Conservation (phyloP, 1,139 yeast genomes). For the Entelexis sorbosivorans region DNA sequence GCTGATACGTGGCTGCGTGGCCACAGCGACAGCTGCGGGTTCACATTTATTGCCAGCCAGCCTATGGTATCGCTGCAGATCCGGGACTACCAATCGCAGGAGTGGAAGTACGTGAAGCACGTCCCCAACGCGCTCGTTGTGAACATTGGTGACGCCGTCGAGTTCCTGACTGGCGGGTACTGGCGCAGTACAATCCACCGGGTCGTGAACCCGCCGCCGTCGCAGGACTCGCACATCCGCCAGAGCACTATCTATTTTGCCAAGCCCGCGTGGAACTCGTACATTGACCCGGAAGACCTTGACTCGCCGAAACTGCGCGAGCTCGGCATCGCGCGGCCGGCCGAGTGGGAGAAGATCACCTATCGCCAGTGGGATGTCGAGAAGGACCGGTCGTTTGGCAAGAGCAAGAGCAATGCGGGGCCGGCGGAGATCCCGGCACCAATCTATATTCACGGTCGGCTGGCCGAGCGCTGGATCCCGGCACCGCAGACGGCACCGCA, state of each 20-base stretch:
- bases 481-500: not conserved
- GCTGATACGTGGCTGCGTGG: slow-evolving; percentile 41
- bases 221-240: slow-evolving; percentile 35
- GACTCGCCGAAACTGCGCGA: slow-evolving; percentile 33
- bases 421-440: slow-evolving; percentile 36
- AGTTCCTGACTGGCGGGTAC: slow-evolving; percentile 41
- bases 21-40: slow-evolving; percentile 41
- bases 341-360: slow-evolving; percentile 34
- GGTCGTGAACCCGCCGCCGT: slow-evolving; percentile 37
- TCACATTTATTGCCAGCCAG: slow-evolving; percentile 41
- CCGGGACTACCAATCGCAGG: slow-evolving; percentile 37
- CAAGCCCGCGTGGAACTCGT: slow-evolving; percentile 31
- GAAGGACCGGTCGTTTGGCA: slow-evolving; percentile 37
- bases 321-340: slow-evolving; percentile 31
- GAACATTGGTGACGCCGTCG: slow-evolving; percentile 42
- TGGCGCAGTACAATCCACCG: slow-evolving; percentile 41
- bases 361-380: slow-evolving; percentile 36
- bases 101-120: slow-evolving; percentile 42
- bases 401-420: slow-evolving; percentile 26
- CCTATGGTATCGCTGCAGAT: slow-evolving; percentile 41
- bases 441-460: slow-evolving; percentile 35
- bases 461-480: slow-evolving; percentile 36
- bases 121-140: slow-evolving; percentile 35
- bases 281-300: slow-evolving; percentile 37
- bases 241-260: slow-evolving; percentile 39